Percentiles rank a stretch among this genome's conserved stretches.
phyloP scores from a whole-genome alignment of 805 yeast species.

The Kuraishia floccosa region DNA sequence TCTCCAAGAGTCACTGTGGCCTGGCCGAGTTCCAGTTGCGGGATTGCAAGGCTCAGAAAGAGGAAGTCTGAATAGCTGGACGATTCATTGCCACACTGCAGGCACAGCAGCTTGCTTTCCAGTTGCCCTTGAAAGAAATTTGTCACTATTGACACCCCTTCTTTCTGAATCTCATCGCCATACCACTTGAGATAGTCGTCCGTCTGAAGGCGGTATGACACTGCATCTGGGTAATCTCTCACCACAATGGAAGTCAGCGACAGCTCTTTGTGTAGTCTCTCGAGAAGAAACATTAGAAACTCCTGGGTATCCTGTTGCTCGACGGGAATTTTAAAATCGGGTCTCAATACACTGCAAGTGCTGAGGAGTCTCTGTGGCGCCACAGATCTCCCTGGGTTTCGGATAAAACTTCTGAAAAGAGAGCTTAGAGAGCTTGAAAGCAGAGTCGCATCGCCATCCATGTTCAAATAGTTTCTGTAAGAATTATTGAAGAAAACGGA shows the following conservation, averaged over 20 bases:
- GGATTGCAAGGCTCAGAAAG: constrained; percentile 53
- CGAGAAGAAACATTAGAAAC: constrained; percentile 54
- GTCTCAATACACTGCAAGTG: constrained; percentile 40
- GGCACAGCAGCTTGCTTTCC: constrained; percentile 52
- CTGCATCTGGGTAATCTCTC: constrained; percentile 11
- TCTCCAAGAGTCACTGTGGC: constrained; percentile 41
- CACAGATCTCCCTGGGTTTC: constrained; percentile 48
- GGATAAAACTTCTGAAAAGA: constrained; percentile 44
- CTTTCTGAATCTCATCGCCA: constrained; percentile 32
- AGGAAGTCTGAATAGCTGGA: constrained; percentile 52
- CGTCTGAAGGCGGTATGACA: constrained; percentile 11
- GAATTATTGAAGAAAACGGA: constrained; percentile 31
- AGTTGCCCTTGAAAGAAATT: constrained; percentile 64
- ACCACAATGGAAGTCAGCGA: constrained; percentile 9
- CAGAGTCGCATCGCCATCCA: constrained; percentile 7
- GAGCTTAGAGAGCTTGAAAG: constrained; percentile 39
- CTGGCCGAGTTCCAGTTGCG: constrained; percentile 20
- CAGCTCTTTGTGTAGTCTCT: constrained; percentile 59
- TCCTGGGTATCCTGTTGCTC: constrained; percentile 83
- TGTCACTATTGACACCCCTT: constrained; percentile 59
- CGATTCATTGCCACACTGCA: constrained; percentile 51
- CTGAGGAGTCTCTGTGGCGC: constrained; percentile 48
- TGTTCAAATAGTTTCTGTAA: constrained; percentile 28
- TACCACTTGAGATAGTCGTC: constrained; percentile 55
- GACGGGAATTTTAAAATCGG: constrained; percentile 56